Conservation (phyloP, 2,329 filamentous ascomycete species). For the Rhynchosporium secalis region DNA sequence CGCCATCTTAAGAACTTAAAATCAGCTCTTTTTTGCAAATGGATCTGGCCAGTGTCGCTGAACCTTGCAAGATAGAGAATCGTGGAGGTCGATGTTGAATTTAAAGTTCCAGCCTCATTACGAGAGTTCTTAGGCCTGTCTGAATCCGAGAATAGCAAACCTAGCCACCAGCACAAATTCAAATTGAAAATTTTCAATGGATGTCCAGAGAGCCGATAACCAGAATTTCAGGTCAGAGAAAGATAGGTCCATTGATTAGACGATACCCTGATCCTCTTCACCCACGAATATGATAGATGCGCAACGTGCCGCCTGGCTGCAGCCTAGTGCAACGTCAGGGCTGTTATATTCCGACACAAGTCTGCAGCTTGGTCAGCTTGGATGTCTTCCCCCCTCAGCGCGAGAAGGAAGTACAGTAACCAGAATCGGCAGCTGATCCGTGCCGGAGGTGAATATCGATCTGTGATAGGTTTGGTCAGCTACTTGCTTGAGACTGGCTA, state of each 20-base stretch:
- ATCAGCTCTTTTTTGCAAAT: slow-evolving; percentile 29
- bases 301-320: slow-evolving; percentile 33
- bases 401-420: slow-evolving; percentile 28
- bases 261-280: slow-evolving; percentile 9
- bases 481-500: slow-evolving; percentile 25
- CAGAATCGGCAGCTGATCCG: slow-evolving; percentile 39
- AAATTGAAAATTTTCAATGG: slow-evolving; percentile 7
- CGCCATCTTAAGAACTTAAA: slow-evolving; percentile 47
- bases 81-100: slow-evolving; percentile 21
- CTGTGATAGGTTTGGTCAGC: slow-evolving; percentile 37
- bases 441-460: slow-evolving; percentile 30
- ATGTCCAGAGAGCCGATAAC: slow-evolving; percentile 14
- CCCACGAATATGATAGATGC: slow-evolving; percentile 31
- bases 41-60: slow-evolving; percentile 20
- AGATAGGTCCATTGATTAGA: slow-evolving; percentile 18
- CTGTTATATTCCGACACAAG: slow-evolving; percentile 38
- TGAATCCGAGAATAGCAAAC: slow-evolving; percentile 16
- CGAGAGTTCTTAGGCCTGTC: slow-evolving; percentile 20
- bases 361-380: slow-evolving; percentile 27
- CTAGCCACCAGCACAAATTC: slow-evolving; percentile 10
- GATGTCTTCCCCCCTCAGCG: slow-evolving; percentile 31
- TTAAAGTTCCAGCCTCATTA: slow-evolving; percentile 32
- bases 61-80: slow-evolving; percentile 26
- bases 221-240: slow-evolving; percentile 26
- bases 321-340: slow-evolving; percentile 34